Conservation (phyloP, 306 rosid genomes). For the Echinosophora koreensis region DNA sequence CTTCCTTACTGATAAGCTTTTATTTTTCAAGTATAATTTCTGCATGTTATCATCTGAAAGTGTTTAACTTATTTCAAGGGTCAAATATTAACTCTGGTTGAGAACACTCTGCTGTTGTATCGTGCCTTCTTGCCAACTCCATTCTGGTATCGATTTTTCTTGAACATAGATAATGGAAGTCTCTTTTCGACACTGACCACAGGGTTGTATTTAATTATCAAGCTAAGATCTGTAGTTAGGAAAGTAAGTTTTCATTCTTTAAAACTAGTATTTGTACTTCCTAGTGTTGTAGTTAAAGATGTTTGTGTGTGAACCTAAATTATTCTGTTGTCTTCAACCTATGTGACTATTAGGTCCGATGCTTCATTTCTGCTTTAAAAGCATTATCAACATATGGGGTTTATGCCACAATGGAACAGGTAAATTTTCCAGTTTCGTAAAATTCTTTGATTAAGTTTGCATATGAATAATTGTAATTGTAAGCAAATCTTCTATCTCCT, state of each 20-base stretch:
- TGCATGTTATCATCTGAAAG: conserved; percentile 51
- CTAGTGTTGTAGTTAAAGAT: conserved; percentile 30
- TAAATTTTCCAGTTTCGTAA: conserved; percentile 35
- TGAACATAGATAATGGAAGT: conserved; percentile 85
- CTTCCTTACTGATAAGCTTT: conserved; percentile 32
- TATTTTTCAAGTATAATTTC: conserved; percentile 28
- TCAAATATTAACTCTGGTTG: conserved; percentile 83
- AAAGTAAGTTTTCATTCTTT: conserved; percentile 66
- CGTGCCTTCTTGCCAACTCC: conserved; percentile 88
- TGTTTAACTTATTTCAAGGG: conserved; percentile 61
- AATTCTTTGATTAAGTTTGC: conserved; percentile 32
- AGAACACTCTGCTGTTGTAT: conserved; percentile 77
- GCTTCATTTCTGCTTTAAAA: conserved; percentile 68
- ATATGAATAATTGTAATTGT: conserved; percentile 21
- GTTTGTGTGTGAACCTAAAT: conserved; percentile 28
- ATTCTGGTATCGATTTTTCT: conserved; percentile 90
- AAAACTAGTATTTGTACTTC: conserved; percentile 31
- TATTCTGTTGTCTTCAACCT: conserved; percentile 27
- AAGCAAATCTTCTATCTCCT: conserved; percentile 1
- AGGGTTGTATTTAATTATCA: conserved; percentile 88
- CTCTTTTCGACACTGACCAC: conserved; percentile 90
- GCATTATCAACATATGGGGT: conserved; percentile 79
- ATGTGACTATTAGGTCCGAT: conserved; percentile 62
- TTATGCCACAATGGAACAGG: conserved; percentile 89
- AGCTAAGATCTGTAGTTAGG: conserved; percentile 82